Evolutionary conservation across 108 stramenopile genomes (phyloP).

Genomic region (Asterionellopsis glacialis): DNA sequence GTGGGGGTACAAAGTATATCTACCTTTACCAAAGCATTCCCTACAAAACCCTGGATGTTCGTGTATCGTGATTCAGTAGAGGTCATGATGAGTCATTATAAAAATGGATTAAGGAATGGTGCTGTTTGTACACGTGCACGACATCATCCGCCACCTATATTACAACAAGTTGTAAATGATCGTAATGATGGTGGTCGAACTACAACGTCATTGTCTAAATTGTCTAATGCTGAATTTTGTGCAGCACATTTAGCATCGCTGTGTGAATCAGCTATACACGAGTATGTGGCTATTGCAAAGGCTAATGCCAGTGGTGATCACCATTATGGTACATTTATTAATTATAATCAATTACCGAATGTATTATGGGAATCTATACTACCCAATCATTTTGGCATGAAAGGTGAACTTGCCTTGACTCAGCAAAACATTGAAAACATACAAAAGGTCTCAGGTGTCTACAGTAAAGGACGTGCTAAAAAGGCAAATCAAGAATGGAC

Average conservation of each 20-base stretch:
- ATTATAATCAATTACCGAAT: constrained; percentile 67
- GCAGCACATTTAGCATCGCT: constrained; percentile 68
- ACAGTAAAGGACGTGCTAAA: constrained; percentile 53
- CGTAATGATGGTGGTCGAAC: constrained; percentile 13
- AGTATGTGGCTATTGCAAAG: too few relatives aligned
- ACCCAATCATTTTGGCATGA: constrained; percentile 59
- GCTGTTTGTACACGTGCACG: constrained; percentile 26
- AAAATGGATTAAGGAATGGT: constrained; percentile 9
- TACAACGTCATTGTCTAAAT: constrained; percentile 7
- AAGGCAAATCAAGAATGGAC: constrained; percentile 27
- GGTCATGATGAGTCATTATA: constrained; percentile 81
- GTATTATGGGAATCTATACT: constrained; percentile 45
- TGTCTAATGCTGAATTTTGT: constrained; percentile 69
- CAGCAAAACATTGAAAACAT: constrained; percentile 41
- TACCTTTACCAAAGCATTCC: constrained; percentile 68
- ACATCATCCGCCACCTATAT: constrained; percentile 17
- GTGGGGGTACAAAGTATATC: constrained; percentile 51
- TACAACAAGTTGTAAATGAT: constrained; percentile 27
- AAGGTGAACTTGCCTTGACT: constrained; percentile 8
- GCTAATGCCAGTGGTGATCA: too few relatives aligned
- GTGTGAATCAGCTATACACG: constrained; percentile 44
- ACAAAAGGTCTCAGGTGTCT: constrained; percentile 39
- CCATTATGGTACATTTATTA: constrained; percentile 44
- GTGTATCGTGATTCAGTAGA: constrained; percentile 89
- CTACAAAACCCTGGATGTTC: constrained; percentile 84